Evolutionary conservation across 2,329 filamentous ascomycete species (phyloP).

Genomic region (Leptographium wingfieldii): DNA sequence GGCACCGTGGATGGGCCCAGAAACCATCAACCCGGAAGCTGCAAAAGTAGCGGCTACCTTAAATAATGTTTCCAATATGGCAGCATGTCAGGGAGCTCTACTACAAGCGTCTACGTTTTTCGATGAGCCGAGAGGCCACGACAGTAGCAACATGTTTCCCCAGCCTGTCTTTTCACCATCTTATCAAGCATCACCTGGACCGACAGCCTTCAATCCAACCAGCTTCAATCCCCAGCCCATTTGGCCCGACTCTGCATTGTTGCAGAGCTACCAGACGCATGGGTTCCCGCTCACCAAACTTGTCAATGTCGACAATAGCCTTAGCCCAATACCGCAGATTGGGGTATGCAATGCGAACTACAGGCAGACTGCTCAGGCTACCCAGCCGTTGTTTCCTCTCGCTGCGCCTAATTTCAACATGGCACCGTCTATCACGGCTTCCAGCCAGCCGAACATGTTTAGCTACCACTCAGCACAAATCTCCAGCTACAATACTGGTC

Average conservation of each 20-base stretch:
- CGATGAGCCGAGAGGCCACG: neutral
- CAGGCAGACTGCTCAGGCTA: slow-evolving; percentile 11
- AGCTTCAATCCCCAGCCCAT: slow-evolving; percentile 23
- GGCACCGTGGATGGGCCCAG: neutral
- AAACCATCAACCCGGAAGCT: neutral
- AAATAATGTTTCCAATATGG: neutral
- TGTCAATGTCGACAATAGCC: slow-evolving; percentile 1
- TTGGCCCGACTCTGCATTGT: slow-evolving; percentile 23
- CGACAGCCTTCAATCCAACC: slow-evolving; percentile 27
- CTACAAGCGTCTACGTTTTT: neutral
- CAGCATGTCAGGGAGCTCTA: slow-evolving; percentile 1
- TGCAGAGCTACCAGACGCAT: slow-evolving; percentile 20
- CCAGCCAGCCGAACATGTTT: slow-evolving; percentile 1
- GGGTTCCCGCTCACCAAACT: slow-evolving; percentile 16
- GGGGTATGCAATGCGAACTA: slow-evolving; percentile 20
- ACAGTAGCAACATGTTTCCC: slow-evolving; percentile 11
- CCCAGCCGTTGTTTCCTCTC: slow-evolving; percentile 14
- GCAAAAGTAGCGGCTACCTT: neutral
- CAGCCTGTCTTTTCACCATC: slow-evolving; percentile 18
- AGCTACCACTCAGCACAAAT: neutral
- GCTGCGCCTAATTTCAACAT: slow-evolving; percentile 4
- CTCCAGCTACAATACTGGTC: neutral
- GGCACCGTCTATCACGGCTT: neutral
- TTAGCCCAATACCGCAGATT: slow-evolving; percentile 23
- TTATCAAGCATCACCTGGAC: slow-evolving; percentile 24